These are phyloP conservation scores for Termitomyces sp. DNA, from an alignment of 768 basidiomycete genomes.

Conservation along the genomic window DNA sequence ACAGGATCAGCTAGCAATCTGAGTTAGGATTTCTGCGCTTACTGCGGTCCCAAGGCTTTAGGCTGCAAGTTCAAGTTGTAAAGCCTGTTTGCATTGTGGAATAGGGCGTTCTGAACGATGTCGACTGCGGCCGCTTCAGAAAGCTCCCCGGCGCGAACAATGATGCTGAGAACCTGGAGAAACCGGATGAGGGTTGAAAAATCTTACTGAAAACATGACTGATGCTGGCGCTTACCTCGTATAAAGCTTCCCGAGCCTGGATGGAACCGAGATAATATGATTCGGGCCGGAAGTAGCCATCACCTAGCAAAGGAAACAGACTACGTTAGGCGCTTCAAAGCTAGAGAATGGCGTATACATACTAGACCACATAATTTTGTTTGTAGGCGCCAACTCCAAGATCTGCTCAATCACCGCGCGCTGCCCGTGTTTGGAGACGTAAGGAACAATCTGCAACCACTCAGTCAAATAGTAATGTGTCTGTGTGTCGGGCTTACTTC, in stretches of 20 bases:
- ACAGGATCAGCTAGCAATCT: background rate
- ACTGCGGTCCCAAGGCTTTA: background rate
- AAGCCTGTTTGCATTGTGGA: slow-evolving; percentile 62
- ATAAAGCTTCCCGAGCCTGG: slow-evolving; percentile 64
- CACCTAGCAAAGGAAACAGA: slow-evolving; percentile 30
- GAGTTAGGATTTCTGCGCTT: background rate
- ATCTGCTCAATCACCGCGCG: slow-evolving; percentile 54
- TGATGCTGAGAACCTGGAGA: slow-evolving; percentile 54
- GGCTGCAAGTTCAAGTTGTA: slow-evolving; percentile 52
- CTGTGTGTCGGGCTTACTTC: slow-evolving; percentile 41
- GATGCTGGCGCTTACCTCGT: slow-evolving; percentile 36
- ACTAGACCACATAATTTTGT: slow-evolving; percentile 84
- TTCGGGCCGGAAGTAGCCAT: slow-evolving; percentile 78
- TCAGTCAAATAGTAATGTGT: background rate
- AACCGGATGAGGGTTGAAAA: background rate
- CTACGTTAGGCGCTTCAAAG: background rate
- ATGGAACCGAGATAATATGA: slow-evolving; percentile 63
- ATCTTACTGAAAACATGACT: background rate
- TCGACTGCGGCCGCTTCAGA: slow-evolving; percentile 49
- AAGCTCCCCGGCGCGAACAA: slow-evolving; percentile 45
- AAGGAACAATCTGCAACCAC: slow-evolving; percentile 54
- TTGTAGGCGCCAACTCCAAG: slow-evolving; percentile 70
- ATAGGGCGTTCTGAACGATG: slow-evolving; percentile 55
- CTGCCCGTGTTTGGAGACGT: slow-evolving; percentile 63
- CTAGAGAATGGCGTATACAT: slow-evolving; percentile 16